Evolutionary conservation across 345 rosid species (phyloP).

Genomic region (Syzygium grande): DNA sequence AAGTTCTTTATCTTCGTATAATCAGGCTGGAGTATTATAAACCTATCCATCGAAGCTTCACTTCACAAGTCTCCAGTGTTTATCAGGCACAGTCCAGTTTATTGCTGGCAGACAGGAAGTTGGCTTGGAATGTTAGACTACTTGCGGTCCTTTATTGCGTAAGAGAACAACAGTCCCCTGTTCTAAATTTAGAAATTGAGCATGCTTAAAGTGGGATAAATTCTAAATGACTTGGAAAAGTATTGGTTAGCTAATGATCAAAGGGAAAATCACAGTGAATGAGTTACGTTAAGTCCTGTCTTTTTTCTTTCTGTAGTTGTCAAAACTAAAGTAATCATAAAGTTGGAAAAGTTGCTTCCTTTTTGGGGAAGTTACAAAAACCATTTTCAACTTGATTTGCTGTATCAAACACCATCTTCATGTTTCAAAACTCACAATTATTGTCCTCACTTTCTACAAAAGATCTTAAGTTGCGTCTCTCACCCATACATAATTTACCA

Average conservation of each 20-base stretch:
- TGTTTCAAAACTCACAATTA: not conserved
- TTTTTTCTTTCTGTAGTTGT: not conserved
- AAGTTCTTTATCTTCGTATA: not conserved
- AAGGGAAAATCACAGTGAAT: not conserved
- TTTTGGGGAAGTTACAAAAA: not conserved
- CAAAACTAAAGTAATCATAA: not conserved
- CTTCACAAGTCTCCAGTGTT: slow-evolving; percentile 60
- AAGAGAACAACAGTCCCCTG: slow-evolving; percentile 5
- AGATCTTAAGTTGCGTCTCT: not conserved
- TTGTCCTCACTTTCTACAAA: not conserved
- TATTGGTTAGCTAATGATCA: not conserved
- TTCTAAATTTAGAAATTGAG: not conserved
- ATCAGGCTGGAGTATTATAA: slow-evolving; percentile 45
- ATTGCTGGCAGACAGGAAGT: too few relatives aligned
- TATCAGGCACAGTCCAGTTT: slow-evolving; percentile 61
- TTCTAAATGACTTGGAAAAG: not conserved
- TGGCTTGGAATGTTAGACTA: slow-evolving; percentile 67
- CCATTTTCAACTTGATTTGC: not conserved
- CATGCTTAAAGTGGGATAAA: not conserved
- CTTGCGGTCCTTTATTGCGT: slow-evolving; percentile 65
- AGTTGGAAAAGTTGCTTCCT: not conserved
- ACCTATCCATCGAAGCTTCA: slow-evolving; percentile 76
- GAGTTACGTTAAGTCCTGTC: not conserved
- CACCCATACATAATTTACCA: not conserved
- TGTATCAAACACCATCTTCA: not conserved